A percentile compares a stretch with the other conserved stretches of the same genome.
phyloP scores from a whole-genome alignment of 2,329 filamentous ascomycete species.

The Cladophialophora psammophila region DNA sequence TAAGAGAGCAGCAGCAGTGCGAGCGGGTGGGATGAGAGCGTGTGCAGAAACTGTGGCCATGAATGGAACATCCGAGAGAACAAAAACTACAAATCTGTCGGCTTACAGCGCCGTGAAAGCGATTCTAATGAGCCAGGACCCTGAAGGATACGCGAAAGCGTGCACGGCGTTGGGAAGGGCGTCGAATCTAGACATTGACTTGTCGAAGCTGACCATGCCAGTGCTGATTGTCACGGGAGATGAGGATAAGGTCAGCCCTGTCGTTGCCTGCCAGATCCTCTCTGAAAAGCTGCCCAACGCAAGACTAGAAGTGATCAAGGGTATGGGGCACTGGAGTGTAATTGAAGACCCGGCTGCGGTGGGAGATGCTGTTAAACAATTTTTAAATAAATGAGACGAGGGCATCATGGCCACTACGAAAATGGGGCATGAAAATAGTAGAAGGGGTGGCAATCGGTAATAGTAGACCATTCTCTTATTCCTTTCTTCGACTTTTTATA shows the following conservation, averaged over 20 bases:
- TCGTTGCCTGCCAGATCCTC: slow-evolving; percentile 12
- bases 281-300: slow-evolving; percentile 1
- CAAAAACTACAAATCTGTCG: slow-evolving; percentile 45
- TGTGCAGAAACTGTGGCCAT: slow-evolving; percentile 51
- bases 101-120: slow-evolving; percentile 47
- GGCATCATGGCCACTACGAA: too few species aligned
- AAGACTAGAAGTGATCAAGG: slow-evolving; percentile 10
- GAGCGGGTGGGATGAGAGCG: slow-evolving; percentile 54
- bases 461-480: too few species aligned
- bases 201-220: slow-evolving; percentile 45
- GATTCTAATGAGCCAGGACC: slow-evolving; percentile 40
- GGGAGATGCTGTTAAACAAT: too few species aligned
- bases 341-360: slow-evolving; percentile 8
- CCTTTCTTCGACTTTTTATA: too few species aligned
- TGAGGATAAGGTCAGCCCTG: slow-evolving; percentile 55
- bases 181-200: slow-evolving; percentile 43
- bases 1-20: slow-evolving; percentile 51
- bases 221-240: slow-evolving; percentile 55
- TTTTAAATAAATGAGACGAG: too few species aligned
- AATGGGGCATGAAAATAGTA: too few species aligned
- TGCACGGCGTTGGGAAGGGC: slow-evolving; percentile 57
- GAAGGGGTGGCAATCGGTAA: too few species aligned
- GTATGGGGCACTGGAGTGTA: slow-evolving; percentile 19
- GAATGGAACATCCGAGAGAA: slow-evolving; percentile 46
- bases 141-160: slow-evolving; percentile 64